These are phyloP conservation scores for Heterobasidion irregulare DNA, from an alignment of 1,284 basidiomycete species.

Conservation along the genomic window DNA sequence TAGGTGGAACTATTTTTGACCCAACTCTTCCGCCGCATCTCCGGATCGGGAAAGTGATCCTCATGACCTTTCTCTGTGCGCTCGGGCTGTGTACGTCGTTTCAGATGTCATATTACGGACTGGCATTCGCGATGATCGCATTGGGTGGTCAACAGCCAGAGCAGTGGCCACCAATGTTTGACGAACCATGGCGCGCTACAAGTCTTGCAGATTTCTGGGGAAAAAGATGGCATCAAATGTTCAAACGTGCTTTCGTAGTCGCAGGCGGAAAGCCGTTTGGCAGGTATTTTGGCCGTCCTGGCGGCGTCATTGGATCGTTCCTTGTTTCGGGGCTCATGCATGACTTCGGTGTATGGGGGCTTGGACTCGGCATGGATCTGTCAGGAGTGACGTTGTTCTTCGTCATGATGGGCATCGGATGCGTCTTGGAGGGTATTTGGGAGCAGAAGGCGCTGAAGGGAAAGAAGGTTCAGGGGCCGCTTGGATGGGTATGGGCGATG, in stretches of 20 bases:
- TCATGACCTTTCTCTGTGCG: not conserved
- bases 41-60: not conserved
- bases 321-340: constrained; percentile 8
- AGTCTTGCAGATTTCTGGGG: constrained; percentile 44
- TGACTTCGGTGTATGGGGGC: constrained; percentile 4
- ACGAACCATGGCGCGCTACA: constrained; percentile 33
- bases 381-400: constrained; percentile 3
- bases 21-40: not conserved
- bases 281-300: constrained; percentile 10
- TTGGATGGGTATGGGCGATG: constrained; percentile 42
- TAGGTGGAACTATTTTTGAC: constrained; percentile 7
- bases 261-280: constrained; percentile 6
- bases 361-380: constrained; percentile 4
- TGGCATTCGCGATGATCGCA: not conserved
- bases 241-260: constrained; percentile 33
- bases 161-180: constrained; percentile 40
- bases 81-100: not conserved
- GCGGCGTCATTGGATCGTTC: constrained; percentile 13
- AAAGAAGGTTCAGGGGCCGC: constrained; percentile 3
- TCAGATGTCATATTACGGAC: not conserved
- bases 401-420: constrained; percentile 8
- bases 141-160: constrained; percentile 29
- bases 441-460: not conserved
- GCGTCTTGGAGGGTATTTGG: constrained; percentile 6
- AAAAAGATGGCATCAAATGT: constrained; percentile 43